These are phyloP conservation scores for Schoenoplectus triqueter DNA, from an alignment of 202 grass and related monocot genomes.

Conservation along the genomic window DNA sequence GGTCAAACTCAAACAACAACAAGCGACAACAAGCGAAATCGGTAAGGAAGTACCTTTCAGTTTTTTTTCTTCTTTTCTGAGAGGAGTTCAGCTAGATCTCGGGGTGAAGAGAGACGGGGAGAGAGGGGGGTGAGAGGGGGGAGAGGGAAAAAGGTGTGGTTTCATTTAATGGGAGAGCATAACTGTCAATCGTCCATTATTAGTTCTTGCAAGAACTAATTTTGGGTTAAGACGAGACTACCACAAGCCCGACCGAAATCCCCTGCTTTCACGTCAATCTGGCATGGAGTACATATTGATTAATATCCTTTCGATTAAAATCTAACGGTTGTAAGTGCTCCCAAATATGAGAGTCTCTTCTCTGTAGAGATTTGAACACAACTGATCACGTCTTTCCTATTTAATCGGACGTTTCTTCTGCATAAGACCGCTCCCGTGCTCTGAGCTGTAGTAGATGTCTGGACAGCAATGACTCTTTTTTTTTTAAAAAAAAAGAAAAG, in stretches of 20 bases:
- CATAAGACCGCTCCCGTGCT: neutral
- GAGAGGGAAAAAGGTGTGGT: neutral
- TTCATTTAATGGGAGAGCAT: conserved; percentile 36
- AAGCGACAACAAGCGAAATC: neutral
- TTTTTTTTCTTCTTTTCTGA: neutral
- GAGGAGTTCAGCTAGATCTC: conserved; percentile 13
- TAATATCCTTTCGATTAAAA: too few relatives aligned
- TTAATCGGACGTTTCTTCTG: neutral
- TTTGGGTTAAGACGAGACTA: neutral
- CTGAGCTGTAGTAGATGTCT: too few relatives aligned
- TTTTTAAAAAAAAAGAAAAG: too few relatives aligned
- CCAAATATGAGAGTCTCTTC: too few relatives aligned
- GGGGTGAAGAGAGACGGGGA: neutral
- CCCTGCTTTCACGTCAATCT: neutral
- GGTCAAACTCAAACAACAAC: neutral
- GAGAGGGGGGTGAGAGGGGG: neutral
- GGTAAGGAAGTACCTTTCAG: neutral
- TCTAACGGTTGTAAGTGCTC: too few relatives aligned
- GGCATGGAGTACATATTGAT: too few relatives aligned
- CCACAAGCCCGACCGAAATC: neutral
- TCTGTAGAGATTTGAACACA: neutral
- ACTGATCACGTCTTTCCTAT: neutral
- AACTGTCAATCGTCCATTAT: conserved; percentile 36
- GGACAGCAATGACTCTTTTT: neutral
- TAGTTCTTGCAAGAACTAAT: conserved; percentile 1